Evolutionary conservation across 331 rosid species (phyloP), one percentile per base, ranked within the genome.

Genomic region (Quercus phellos): DNA sequence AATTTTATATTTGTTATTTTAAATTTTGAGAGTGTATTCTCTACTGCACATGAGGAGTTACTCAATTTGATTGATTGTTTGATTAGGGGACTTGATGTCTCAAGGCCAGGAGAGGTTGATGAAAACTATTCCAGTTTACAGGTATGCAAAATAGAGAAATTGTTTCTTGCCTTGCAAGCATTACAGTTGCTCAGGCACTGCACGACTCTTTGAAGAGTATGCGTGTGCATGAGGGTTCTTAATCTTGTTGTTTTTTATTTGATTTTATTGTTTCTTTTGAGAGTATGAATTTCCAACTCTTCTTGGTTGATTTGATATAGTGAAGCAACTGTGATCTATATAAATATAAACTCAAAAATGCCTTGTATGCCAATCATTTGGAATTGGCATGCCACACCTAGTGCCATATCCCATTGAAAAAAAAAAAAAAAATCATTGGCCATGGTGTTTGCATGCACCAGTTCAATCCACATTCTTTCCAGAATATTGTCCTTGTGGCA

Each of bases 11-110:
- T 66, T 79, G 66, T 77, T 81, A 32, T 79, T 58, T 2, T 55
- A 76, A 27, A 27, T 26, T 61, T 68, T 88, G 80, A 77, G 85
- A 74, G 51, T 69, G 46, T 51, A 73, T 63, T 74, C 59, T 84
- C 42, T 34, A 59, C 67, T 72, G 58, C 54, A 46, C 38, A 64
- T 68, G 67, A 64, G 51, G 72, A 74, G 72, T 78, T 53, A 66
- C 67, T 84, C 30, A 73, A 74, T 75, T 74, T 83, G 79, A 73
- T 16, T 78, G 35, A 78, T 73, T 89, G 60, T 53, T 74, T 81
- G 74, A 35, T 77, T 85, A 94, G 99, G 91, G 99, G 98, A 77
- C 88, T 88, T 76, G 98, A 90, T 73, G 96, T 83, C 83, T 84
- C 94, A 75, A 90, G 87, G 80, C 87, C 99, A 53, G 99, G 97